These are phyloP conservation scores for barrel medic (Medicago truncatula) DNA, from an alignment of 306 rosid genomes.

Conservation along the genomic window DNA sequence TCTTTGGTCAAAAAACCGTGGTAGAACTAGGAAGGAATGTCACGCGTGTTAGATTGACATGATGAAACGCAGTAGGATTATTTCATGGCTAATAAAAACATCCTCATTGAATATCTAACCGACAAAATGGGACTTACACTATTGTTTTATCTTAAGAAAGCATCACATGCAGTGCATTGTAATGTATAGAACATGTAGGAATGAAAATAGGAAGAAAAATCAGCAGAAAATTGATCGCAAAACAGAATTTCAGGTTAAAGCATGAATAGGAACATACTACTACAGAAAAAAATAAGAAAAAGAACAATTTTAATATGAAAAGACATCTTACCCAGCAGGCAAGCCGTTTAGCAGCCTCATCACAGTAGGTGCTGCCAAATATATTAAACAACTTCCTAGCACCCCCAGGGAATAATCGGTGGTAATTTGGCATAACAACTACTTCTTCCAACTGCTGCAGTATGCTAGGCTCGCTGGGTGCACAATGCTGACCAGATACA, in stretches of 20 bases:
- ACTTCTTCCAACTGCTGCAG: conserved; percentile 96
- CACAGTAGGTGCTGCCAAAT: conserved; percentile 84
- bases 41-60: conserved; percentile 1
- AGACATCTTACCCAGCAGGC: conserved; percentile 87
- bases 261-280: conserved; percentile 4
- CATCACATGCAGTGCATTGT: not conserved
- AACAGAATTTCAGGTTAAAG: conserved; percentile 7
- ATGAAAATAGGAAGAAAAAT: conserved; percentile 1
- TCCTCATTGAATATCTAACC: not conserved
- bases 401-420: conserved; percentile 92
- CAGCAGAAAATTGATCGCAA: not conserved
- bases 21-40: not conserved
- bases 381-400: conserved; percentile 88
- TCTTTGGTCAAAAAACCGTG: not conserved
- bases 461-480: conserved; percentile 90
- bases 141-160: conserved; percentile 8
- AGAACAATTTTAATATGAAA: conserved; percentile 1
- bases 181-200: not conserved
- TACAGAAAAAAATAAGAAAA: conserved; percentile 5
- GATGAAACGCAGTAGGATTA: not conserved
- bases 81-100: not conserved
- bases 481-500: conserved; percentile 91
- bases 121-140: not conserved
- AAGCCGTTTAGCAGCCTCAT: conserved; percentile 88
- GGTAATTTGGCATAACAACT: conserved; percentile 94